phyloP scores from a whole-genome alignment of 1,284 basidiomycete genomes.

The Phlebopus sp. region DNA sequence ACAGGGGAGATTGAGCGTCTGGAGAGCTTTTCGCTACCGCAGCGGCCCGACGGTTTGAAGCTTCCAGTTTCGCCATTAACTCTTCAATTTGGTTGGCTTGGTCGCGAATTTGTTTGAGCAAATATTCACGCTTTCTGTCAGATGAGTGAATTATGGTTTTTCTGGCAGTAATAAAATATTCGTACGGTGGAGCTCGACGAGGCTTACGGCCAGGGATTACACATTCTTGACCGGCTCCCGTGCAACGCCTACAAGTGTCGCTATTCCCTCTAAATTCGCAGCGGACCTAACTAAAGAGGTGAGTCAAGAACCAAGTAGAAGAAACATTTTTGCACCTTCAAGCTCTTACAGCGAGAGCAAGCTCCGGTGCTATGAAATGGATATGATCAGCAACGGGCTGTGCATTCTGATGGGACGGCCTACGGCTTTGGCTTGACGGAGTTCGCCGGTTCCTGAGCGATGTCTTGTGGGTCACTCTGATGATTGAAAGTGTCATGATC shows the following conservation, averaged over 20 bases:
- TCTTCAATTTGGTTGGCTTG: constrained; percentile 68
- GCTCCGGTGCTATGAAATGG: constrained; percentile 44
- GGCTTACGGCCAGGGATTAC: constrained; percentile 74
- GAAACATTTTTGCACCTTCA: constrained; percentile 46
- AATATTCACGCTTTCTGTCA: constrained; percentile 67
- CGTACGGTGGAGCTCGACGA: constrained; percentile 72
- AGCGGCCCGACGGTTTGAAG: constrained; percentile 17
- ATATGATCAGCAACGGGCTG: neutral
- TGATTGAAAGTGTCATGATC: constrained; percentile 13
- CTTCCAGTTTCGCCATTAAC: constrained; percentile 63
- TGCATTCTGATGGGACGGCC: constrained; percentile 1
- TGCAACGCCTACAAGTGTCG: constrained; percentile 69
- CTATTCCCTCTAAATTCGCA: constrained; percentile 68
- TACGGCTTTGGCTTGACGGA: constrained; percentile 19
- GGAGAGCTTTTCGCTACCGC: constrained; percentile 27
- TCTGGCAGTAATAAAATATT: constrained; percentile 8
- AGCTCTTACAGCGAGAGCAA: constrained; percentile 68
- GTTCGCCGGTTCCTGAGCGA: constrained; percentile 19
- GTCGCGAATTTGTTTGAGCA: constrained; percentile 67
- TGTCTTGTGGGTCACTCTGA: constrained; percentile 20
- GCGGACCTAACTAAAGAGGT: constrained; percentile 43
- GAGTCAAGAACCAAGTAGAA: constrained; percentile 1
- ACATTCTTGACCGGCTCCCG: constrained; percentile 65
- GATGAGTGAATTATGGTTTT: constrained; percentile 7
- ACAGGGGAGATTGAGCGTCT: constrained; percentile 33